Base-by-base conservation (phyloP, 495 filamentous ascomycete genomes). In the Hypoxylon trugodes region DNA sequence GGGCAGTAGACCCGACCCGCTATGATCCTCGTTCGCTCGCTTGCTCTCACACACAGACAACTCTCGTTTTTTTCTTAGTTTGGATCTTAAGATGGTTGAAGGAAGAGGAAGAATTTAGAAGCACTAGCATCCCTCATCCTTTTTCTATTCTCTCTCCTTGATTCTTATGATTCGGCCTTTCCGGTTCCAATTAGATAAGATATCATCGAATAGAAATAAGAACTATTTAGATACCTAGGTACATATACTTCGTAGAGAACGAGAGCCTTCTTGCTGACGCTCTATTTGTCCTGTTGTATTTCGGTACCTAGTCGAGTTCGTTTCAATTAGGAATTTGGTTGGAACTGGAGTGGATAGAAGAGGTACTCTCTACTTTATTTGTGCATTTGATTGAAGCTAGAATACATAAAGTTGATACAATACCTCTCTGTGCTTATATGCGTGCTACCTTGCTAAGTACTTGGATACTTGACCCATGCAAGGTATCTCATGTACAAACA, bases 221-320 rank as follows among this genome's bases (percentile, higher is more conserved):
- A n/a, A n/a, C n/a, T n/a, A n/a, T n/a, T n/a, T n/a, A n/a, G n/a
- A n/a, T n/a, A n/a, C n/a, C n/a, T n/a, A n/a, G n/a, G n/a, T n/a
- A n/a, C 5, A 0, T 40, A 37, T 10, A 21, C 6, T 16, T 52
- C 35, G 22, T 18, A 40, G 21, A 26, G 38, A 46, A 36, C 19
- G 40, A 50, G 24, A 46, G 45, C 55, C 25, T 12, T 50, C 59
- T 48, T 65, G 38, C 53, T 59, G 26, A 50, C 25, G 19, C 48
- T 61, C 24, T 40, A 65, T 65, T 49, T 65, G 59, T 65, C 61
- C 61, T 49, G 13, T 28, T n/a, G n/a, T n/a, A n/a, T n/a, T n/a
- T n/a, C n/a, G n/a, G n/a, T n/a, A n/a, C n/a, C n/a, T n/a, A n/a
- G n/a, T n/a, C n/a, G n/a, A n/a, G n/a, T n/a, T n/a, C n/a, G n/a